Conservation (phyloP, 1,284 basidiomycete species). For the Apiotrichum mycotoxinovorans region DNA sequence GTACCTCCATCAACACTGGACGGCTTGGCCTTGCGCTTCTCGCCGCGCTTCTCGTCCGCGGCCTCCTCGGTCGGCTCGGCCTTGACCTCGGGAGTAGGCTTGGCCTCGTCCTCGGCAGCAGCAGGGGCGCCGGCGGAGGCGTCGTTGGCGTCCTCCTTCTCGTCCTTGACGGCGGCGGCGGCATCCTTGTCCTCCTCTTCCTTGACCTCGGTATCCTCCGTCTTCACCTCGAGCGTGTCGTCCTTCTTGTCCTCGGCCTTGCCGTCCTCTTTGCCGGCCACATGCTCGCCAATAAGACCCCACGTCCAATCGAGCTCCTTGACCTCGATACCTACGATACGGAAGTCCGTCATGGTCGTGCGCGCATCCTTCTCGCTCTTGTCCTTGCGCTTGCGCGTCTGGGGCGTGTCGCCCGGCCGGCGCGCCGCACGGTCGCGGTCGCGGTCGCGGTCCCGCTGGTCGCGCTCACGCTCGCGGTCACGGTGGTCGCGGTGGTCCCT, state of each 20-base stretch:
- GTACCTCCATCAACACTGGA: conserved; percentile 43
- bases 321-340: conserved; percentile 83
- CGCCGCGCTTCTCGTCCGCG: conserved; percentile 33
- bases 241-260: conserved; percentile 12
- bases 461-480: conserved; percentile 8
- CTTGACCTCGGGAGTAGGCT: conserved; percentile 9
- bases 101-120: neutral
- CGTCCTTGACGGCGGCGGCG: conserved; percentile 20
- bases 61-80: conserved; percentile 12
- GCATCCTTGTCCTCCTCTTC: conserved; percentile 10
- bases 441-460: conserved; percentile 3
- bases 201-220: conserved; percentile 18
- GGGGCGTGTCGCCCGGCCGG: conserved; percentile 14
- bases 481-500: conserved; percentile 1
- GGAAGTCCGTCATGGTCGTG: conserved; percentile 90
- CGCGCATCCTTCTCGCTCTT: conserved; percentile 56
- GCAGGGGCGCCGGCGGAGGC: neutral
- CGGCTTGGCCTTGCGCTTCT: conserved; percentile 48
- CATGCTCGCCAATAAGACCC: conserved; percentile 40
- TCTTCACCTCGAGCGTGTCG: conserved; percentile 18
- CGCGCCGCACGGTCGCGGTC: conserved; percentile 9
- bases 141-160: conserved; percentile 14
- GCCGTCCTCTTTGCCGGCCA: conserved; percentile 18
- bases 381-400: conserved; percentile 23
- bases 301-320: conserved; percentile 51